Evolutionary conservation across 2,329 filamentous ascomycete genomes (phyloP), one percentile per base, ranked within the genome.

Genomic region (Cladosporium sp.): DNA sequence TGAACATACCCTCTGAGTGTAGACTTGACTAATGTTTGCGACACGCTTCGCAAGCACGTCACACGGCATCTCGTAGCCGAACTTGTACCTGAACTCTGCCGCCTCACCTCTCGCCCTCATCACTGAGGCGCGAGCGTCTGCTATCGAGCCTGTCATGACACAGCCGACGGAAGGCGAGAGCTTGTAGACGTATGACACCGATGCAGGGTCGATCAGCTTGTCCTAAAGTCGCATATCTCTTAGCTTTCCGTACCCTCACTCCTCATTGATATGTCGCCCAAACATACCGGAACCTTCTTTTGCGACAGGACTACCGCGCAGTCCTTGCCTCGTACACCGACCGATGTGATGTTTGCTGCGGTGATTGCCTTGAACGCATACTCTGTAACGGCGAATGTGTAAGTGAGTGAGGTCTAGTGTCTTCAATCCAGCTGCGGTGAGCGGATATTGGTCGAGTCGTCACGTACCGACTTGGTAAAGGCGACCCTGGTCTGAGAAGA

Each of bases 301-400:
- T 99, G 95, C 69, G 95, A 98, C 78, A 99, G 84, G 62, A 99
- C 92, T 53, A 99, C 95, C 37, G 95, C 95, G 76, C 94, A 98
- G 83, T 95, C 88, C 86, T 99, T 99, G 80, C 95, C 95, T 78
- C 93, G 88, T 72, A 99, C 88, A 74, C 95, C 95, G 79, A 99
- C 88, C 68, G 95, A 95, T 85, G 96, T 99, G 84, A 99, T 98
- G 82, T 98, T 98, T 73, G 95, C 95, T 68, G 95, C 94, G 73
- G 95, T 99, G 82, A 99, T 99, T 67, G 95, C 95, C 85, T 99
- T 99, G 89, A 99, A 99, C 74, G 95, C 95, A 94, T 99, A 99
- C 86, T 99, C 95, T 98, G 78, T 57, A 52, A 67, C 58, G 57
- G 44, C 53, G 56, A 29, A 31, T 66, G 59, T 58, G 70, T 74